Conservation (phyloP, 2,329 filamentous ascomycete species). For the Aspergillus sclerotialis region DNA sequence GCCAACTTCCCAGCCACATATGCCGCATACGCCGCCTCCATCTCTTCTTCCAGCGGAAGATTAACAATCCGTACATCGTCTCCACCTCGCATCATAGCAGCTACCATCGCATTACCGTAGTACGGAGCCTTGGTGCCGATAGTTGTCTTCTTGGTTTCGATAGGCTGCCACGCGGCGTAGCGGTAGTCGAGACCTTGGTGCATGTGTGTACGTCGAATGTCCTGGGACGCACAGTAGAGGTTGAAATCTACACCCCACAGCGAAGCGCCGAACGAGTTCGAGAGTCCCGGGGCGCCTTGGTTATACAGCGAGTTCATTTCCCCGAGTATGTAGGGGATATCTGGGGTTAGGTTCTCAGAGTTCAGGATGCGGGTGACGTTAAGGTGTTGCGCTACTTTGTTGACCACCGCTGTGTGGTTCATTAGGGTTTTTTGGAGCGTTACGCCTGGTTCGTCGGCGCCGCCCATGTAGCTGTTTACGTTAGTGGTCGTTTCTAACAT, state of each 20-base stretch:
- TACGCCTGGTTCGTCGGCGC: constrained; percentile 52
- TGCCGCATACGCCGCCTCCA: constrained; percentile 50
- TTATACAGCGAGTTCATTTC: constrained; percentile 59
- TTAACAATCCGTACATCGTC: constrained; percentile 44
- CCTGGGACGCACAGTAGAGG: constrained; percentile 49
- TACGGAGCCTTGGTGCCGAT: constrained; percentile 58
- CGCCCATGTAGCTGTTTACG: constrained; percentile 54
- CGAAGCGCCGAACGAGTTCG: constrained; percentile 59
- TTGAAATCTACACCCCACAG: constrained; percentile 60
- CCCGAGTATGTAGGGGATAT: constrained; percentile 51
- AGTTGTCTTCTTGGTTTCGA: constrained; percentile 43
- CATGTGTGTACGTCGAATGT: constrained; percentile 56
- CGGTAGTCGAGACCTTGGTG: constrained; percentile 59
- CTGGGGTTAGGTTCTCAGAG: constrained; percentile 16
- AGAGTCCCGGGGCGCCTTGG: constrained; percentile 55
- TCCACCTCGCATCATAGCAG: constrained; percentile 44
- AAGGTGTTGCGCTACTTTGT: constrained; percentile 44
- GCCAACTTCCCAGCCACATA: constrained; percentile 42
- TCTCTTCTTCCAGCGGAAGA: constrained; percentile 35
- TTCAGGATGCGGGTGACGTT: constrained; percentile 41
- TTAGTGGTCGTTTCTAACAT: too few species aligned
- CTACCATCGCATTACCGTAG: constrained; percentile 56
- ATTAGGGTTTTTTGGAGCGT: constrained; percentile 58
- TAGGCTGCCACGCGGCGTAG: constrained; percentile 56
- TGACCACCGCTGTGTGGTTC: constrained; percentile 53